phyloP scores from a whole-genome alignment of 768 basidiomycete species.

The Serpula lacrymans region DNA sequence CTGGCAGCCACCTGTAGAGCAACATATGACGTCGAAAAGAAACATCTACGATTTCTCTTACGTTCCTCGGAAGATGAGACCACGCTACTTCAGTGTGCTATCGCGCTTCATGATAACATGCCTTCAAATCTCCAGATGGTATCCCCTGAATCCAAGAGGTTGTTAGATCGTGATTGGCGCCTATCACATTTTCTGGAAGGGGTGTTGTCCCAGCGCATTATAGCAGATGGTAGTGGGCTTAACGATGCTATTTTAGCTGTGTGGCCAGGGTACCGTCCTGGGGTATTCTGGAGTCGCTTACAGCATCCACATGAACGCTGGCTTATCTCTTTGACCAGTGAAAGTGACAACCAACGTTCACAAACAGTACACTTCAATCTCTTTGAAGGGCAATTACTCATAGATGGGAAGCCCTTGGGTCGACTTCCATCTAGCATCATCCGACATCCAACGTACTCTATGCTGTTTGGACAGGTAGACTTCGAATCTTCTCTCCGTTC shows the following conservation, averaged over 20 bases:
- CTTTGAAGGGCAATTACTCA: conserved; percentile 36
- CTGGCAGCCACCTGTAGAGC: conserved; percentile 31
- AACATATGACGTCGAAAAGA: conserved; percentile 32
- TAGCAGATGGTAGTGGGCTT: conserved; percentile 17
- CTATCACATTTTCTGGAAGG: conserved; percentile 27
- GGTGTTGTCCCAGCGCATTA: conserved; percentile 12
- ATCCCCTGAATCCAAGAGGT: conserved; percentile 10
- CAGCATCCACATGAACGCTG: conserved; percentile 22
- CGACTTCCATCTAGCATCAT: conserved; percentile 33
- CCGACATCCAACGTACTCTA: conserved; percentile 28
- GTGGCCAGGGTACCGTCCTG: conserved; percentile 29
- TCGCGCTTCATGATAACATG: conserved; percentile 29
- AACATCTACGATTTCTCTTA: conserved; percentile 15
- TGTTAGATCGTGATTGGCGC: conserved; percentile 30
- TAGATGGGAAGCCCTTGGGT: conserved; percentile 38
- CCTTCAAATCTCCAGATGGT: conserved; percentile 9
- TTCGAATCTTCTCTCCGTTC: not conserved
- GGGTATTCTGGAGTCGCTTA: conserved; percentile 20
- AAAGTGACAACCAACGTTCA: conserved; percentile 5
- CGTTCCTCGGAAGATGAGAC: conserved; percentile 19
- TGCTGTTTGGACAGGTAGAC: conserved; percentile 36
- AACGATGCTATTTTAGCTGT: conserved; percentile 23
- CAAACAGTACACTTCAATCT: conserved; percentile 39
- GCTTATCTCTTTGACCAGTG: conserved; percentile 21
- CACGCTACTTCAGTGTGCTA: conserved; percentile 29